A percentile compares a stretch with the other conserved stretches of the same genome.
These are phyloP conservation scores for Fragaria nilgerrensis DNA, from an alignment of 306 rosid genomes.

Conservation along the genomic window DNA sequence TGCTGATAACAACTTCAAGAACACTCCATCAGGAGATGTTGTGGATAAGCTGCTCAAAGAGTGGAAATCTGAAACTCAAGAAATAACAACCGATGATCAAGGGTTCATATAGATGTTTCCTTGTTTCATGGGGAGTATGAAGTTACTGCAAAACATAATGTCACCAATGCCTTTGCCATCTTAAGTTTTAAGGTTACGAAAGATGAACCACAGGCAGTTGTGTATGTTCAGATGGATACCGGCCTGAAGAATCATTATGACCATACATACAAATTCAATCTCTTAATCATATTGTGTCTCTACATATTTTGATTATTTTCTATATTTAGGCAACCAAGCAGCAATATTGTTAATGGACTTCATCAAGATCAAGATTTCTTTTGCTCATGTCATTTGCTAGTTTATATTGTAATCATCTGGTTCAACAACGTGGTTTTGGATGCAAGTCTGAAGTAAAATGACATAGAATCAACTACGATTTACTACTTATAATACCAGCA, in stretches of 20 bases:
- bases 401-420: background rate
- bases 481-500: background rate
- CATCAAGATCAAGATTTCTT: background rate
- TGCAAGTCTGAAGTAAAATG: background rate
- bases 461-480: background rate
- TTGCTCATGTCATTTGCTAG: background rate
- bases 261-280: background rate
- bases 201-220: constrained; percentile 25
- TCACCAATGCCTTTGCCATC: constrained; percentile 33
- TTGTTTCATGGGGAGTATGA: constrained; percentile 73
- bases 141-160: constrained; percentile 48
- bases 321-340: background rate
- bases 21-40: constrained; percentile 59
- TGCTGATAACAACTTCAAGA: constrained; percentile 48
- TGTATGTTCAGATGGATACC: constrained; percentile 39
- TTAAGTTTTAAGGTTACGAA: constrained; percentile 41
- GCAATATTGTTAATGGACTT: background rate
- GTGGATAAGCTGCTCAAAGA: constrained; percentile 64
- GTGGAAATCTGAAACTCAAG: constrained; percentile 42
- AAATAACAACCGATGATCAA: constrained; percentile 39
- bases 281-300: background rate
- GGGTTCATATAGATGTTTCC: constrained; percentile 48
- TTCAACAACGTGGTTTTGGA: background rate
- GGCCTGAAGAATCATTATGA: constrained; percentile 16
- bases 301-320: background rate